A percentile compares a stretch with the other conserved stretches of the same genome.
Conservation (phyloP, 106 monocot genomes). For the Gastrodia elata region DNA sequence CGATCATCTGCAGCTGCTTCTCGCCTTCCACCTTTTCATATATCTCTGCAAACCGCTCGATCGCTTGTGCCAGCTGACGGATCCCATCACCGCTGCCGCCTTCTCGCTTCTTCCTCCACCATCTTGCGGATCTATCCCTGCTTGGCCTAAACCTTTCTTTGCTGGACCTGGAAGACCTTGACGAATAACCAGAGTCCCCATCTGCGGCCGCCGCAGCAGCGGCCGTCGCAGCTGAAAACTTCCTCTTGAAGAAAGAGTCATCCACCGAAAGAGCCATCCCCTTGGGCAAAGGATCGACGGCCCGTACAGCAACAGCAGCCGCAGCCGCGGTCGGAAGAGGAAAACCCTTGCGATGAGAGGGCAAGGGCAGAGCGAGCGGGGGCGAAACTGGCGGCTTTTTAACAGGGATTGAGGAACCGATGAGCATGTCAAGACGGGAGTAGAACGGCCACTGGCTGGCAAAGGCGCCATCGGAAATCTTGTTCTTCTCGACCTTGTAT, state of each 20-base stretch:
- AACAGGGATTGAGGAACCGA: conserved; percentile 26
- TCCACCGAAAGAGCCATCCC: not conserved
- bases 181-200: conserved; percentile 22
- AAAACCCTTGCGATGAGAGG: conserved; percentile 3
- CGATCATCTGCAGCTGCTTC: conserved; percentile 70
- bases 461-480: conserved; percentile 24
- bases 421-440: conserved; percentile 43
- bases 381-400: conserved; percentile 18
- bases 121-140: conserved; percentile 9
- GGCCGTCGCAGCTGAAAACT: conserved; percentile 24
- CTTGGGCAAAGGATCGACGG: conserved; percentile 1
- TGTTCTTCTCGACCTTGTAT: conserved; percentile 67
- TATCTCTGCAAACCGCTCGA: conserved; percentile 57
- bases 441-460: conserved; percentile 59
- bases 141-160: conserved; percentile 17
- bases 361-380: conserved; percentile 26
- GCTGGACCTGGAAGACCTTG: conserved; percentile 22
- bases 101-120: conserved; percentile 16
- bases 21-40: conserved; percentile 75
- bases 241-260: conserved; percentile 6
- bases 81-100: conserved; percentile 36
- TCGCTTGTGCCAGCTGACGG: conserved; percentile 51
- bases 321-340: conserved; percentile 11
- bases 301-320: conserved; percentile 4
- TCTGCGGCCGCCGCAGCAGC: conserved; percentile 24